phyloP scores from a whole-genome alignment of 352 stramenopile genomes.

The Pythium rishiriense region DNA sequence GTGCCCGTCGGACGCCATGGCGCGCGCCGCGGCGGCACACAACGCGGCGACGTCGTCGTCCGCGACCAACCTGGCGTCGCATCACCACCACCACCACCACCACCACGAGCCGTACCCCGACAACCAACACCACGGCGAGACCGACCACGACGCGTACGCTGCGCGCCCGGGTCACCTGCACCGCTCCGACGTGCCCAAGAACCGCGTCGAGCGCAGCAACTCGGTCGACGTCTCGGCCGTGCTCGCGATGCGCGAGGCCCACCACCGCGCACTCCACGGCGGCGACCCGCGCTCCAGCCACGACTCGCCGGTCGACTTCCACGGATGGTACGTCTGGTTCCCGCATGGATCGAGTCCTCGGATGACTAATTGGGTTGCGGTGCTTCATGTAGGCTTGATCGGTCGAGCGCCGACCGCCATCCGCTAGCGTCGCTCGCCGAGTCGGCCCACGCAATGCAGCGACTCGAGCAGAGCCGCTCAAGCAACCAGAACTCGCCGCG shows the following conservation, averaged over 20 bases:
- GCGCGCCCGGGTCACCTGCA: slow-evolving; percentile 24
- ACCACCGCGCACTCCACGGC: slow-evolving; percentile 27
- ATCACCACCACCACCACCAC: neutral
- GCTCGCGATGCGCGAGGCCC: slow-evolving; percentile 30
- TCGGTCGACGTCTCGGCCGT: slow-evolving; percentile 50
- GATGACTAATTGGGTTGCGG: neutral
- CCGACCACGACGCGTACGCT: slow-evolving; percentile 11
- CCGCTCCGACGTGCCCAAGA: slow-evolving; percentile 30
- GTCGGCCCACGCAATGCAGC: slow-evolving; percentile 55
- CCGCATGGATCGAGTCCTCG: no score
- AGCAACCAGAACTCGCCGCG: slow-evolving; percentile 19
- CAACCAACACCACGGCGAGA: neutral
- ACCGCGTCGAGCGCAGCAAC: slow-evolving; percentile 59
- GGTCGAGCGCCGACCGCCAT: slow-evolving; percentile 19
- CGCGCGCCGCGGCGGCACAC: slow-evolving; percentile 10
- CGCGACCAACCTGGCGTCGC: no score
- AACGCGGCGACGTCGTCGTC: neutral
- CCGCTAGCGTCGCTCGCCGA: slow-evolving; percentile 57
- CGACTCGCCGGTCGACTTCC: slow-evolving; percentile 38
- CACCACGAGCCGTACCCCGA: neutral
- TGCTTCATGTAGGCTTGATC: slow-evolving; percentile 10
- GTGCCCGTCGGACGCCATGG: slow-evolving; percentile 73
- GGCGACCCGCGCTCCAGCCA: slow-evolving; percentile 20
- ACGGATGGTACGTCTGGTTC: slow-evolving; percentile 41
- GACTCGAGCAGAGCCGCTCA: slow-evolving; percentile 39